These are phyloP conservation scores for Boletus eberwhitei DNA, from an alignment of 768 basidiomycete species.

Conservation along the genomic window DNA sequence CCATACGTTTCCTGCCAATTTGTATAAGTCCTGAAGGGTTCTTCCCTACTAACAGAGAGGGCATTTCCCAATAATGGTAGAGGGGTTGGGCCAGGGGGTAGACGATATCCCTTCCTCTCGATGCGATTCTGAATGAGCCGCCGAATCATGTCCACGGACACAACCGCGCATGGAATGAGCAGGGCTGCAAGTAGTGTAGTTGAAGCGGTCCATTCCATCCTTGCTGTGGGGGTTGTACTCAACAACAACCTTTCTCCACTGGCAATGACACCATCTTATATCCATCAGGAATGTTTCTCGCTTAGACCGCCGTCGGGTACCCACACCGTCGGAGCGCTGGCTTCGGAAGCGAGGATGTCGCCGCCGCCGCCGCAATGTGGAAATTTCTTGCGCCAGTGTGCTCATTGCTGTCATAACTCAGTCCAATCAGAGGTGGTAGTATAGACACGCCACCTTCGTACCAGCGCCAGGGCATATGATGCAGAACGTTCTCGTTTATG, in stretches of 20 bases:
- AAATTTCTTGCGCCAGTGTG: too few species aligned
- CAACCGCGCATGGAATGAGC: conserved; percentile 1
- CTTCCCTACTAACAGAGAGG: conserved; percentile 12
- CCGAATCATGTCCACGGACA: not conserved
- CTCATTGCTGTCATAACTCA: not conserved
- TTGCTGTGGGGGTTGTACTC: not conserved
- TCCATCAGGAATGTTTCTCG: not conserved
- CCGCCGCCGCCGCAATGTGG: not conserved
- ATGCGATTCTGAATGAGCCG: conserved; percentile 3
- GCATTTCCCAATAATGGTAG: conserved; percentile 20
- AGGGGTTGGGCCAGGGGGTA: conserved; percentile 21
- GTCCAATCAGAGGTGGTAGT: not conserved
- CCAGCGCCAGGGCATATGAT: too few species aligned
- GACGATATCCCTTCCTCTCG: conserved; percentile 11
- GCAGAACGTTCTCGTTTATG: too few species aligned
- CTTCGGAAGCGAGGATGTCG: not conserved
- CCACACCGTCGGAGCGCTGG: too few species aligned
- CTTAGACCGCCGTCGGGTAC: too few species aligned
- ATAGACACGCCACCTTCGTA: too few species aligned
- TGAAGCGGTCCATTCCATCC: conserved; percentile 12
- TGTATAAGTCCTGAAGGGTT: conserved; percentile 18
- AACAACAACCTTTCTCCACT: too few species aligned
- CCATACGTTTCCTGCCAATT: conserved; percentile 19
- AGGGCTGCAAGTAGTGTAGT: conserved; percentile 1
- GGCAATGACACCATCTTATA: conserved; percentile 15